These are phyloP conservation scores for Elsinoe perseae DNA, from an alignment of 2,329 filamentous ascomycete genomes.

Conservation along the genomic window DNA sequence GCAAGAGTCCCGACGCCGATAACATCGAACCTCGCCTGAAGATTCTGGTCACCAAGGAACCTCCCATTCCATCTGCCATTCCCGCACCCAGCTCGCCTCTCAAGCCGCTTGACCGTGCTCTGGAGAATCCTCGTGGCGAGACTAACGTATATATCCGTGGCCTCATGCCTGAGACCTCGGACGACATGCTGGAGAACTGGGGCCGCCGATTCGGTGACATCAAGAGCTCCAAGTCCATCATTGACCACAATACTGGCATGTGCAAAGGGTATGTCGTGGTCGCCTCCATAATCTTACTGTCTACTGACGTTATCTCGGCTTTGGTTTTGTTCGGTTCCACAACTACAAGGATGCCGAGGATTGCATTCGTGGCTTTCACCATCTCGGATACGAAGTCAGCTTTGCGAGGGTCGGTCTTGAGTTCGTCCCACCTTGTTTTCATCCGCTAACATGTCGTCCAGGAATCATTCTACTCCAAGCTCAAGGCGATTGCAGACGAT, in stretches of 20 bases:
- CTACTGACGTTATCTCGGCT: constrained; percentile 50
- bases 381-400: constrained; percentile 91
- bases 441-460: constrained; percentile 34
- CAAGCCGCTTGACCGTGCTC: constrained; percentile 85
- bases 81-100: constrained; percentile 79
- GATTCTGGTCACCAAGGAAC: constrained; percentile 55
- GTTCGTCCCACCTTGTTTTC: constrained; percentile 17
- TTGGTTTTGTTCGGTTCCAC: constrained; percentile 94
- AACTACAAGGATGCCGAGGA: constrained; percentile 83
- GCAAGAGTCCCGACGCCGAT: constrained; percentile 31
- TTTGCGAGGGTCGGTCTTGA: constrained; percentile 68
- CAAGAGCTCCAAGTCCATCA: constrained; percentile 96
- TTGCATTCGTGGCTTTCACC: constrained; percentile 92
- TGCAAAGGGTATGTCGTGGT: constrained; percentile 75
- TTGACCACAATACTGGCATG: constrained; percentile 82
- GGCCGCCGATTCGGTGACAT: constrained; percentile 85
- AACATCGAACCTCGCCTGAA: constrained; percentile 40
- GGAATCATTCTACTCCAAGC: constrained; percentile 97
- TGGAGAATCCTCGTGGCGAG: constrained; percentile 90
- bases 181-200: constrained; percentile 76
- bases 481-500: constrained; percentile 91
- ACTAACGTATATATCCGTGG: constrained; percentile 98
- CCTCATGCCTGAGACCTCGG: constrained; percentile 88
- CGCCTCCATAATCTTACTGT: constrained; percentile 14
- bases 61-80: constrained; percentile 76